Conservation (phyloP, 495 filamentous ascomycete species). For the Chaetomium cochliodes region DNA sequence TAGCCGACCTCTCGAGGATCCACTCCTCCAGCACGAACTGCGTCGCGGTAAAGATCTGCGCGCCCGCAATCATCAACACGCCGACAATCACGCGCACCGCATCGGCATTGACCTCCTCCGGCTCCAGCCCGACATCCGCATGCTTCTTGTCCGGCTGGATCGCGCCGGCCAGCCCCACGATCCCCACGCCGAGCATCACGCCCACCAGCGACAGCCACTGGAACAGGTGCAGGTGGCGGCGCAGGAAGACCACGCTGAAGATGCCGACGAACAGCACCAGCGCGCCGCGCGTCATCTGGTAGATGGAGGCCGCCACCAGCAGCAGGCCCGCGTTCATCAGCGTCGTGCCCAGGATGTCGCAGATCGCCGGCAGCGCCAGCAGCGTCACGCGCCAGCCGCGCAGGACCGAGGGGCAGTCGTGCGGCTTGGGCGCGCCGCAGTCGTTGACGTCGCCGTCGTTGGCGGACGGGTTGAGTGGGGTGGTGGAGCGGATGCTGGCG, state of each 20-base stretch:
- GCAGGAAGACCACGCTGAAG: conserved; percentile 89
- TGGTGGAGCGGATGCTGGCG: conserved; percentile 49
- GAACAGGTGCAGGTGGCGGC: conserved; percentile 70
- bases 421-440: neutral
- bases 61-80: conserved; percentile 82
- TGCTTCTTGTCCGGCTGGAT: conserved; percentile 66
- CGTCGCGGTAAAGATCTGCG: conserved; percentile 93
- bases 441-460: neutral
- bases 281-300: conserved; percentile 97
- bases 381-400: conserved; percentile 70
- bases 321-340: conserved; percentile 95
- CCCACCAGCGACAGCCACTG: conserved; percentile 87
- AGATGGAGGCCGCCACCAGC: conserved; percentile 91
- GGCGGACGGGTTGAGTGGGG: conserved; percentile 47
- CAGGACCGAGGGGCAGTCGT: conserved; percentile 53
- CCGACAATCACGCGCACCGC: conserved; percentile 74
- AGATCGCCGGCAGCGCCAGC: conserved; percentile 82
- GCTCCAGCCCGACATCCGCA: conserved; percentile 26
- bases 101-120: conserved; percentile 44
- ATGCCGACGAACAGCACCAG: conserved; percentile 92
- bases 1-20: conserved; percentile 82
- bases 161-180: conserved; percentile 86
- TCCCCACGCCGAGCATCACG: conserved; percentile 81
- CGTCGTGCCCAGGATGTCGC: conserved; percentile 91
- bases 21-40: conserved; percentile 97